Base-by-base conservation (phyloP, 192 early-diverging fungal genomes). In the Funneliformis mosseae region DNA sequence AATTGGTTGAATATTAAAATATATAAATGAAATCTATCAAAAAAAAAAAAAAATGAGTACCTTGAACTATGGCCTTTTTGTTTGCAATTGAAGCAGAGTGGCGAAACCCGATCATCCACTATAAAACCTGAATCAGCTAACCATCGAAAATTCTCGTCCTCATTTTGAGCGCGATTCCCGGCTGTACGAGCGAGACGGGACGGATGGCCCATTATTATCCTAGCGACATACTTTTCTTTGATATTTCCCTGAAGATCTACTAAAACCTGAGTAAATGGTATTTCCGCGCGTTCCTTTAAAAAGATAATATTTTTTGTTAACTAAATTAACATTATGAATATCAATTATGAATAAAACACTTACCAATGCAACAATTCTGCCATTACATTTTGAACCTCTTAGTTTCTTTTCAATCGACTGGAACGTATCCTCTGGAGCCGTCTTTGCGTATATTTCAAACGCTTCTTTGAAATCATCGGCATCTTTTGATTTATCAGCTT, bases 111-210 rank as follows among this genome's bases (percentile, higher is more conserved):
- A 62, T 62, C 50, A 61, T 60, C 50, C 8, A 43, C 39, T 8
- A 76, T 45, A 61, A 61, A 41, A 25, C 74, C 74, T 38, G 74
- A 55, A 43, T 76, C 59, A 7, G 60, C 60, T n/a, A 76, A 41
- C 74, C 74, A 76, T 42, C 39, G 4, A 4, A 62, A 62, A 76
- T 76, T 76, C n/a, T 76, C 74, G 10, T 76, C 18, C 62, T 63
- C 59, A 41, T 21, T 43, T 11, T n/a, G 18, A 33, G 74, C 55
- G 10, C 59, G n/a, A 38, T 11, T 42, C 18, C 74, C 74, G 18
- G 60, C n/a, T 23, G 74, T 61, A 25, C 60, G 50, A 10, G 74
- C 14, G 28, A 76, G 74, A 1, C 45, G n/a, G 0, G 23, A 6
- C 6, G 73, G 73, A 21, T n/a, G 7, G 6, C 50, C 27, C 73